Conservation (phyloP, 2,329 filamentous ascomycete genomes). For the Alternaria triticimaculans region DNA sequence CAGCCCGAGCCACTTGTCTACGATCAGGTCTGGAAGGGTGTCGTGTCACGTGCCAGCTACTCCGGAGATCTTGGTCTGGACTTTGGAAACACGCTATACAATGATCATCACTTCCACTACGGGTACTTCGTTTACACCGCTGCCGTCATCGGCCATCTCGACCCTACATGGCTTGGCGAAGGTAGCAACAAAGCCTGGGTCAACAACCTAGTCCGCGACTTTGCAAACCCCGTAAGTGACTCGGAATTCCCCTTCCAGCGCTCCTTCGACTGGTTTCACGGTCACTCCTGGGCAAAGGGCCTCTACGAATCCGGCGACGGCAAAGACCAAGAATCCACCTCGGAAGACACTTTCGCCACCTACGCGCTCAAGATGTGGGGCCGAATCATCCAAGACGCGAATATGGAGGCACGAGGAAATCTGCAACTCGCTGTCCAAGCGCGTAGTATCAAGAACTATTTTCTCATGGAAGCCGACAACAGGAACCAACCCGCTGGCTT, state of each 20-base stretch:
- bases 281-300: conserved; percentile 92
- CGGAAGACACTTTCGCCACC: conserved; percentile 87
- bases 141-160: conserved; percentile 82
- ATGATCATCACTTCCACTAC: conserved; percentile 71
- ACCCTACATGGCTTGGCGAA: conserved; percentile 72
- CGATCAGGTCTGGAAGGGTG: conserved; percentile 74
- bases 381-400: conserved; percentile 71
- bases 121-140: conserved; percentile 92
- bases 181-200: conserved; percentile 78
- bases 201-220: conserved; percentile 82
- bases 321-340: conserved; percentile 89
- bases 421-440: conserved; percentile 82
- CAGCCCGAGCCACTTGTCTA: conserved; percentile 63
- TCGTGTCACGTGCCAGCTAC: conserved; percentile 75
- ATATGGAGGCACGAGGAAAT: conserved; percentile 81
- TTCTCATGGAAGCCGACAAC: conserved; percentile 78
- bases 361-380: conserved; percentile 98
- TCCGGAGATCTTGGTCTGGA: conserved; percentile 65
- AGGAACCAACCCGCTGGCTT: conserved; percentile 76
- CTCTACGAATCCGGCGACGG: conserved; percentile 76
- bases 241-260: conserved; percentile 73
- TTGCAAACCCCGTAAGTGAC: conserved; percentile 77
- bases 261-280: conserved; percentile 86
- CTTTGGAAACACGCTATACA: conserved; percentile 91
- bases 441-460: conserved; percentile 79